Conservation (phyloP, 1,284 basidiomycete species). For the Microbotryum silenes-acaulis region DNA sequence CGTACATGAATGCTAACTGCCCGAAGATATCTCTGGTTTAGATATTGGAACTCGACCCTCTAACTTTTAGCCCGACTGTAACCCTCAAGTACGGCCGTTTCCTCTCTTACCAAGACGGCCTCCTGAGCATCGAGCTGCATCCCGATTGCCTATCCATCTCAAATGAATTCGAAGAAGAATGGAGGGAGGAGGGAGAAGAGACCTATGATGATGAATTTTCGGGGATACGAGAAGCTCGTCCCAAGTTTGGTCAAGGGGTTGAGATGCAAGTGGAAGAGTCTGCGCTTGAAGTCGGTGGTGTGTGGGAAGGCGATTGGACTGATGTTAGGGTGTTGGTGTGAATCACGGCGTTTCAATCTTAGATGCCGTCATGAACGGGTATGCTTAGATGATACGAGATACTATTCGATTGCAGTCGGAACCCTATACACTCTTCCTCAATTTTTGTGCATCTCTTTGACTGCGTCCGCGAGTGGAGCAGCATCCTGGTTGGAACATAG, state of each 20-base stretch:
- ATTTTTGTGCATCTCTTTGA: constrained; percentile 9
- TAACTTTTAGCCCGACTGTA: constrained; percentile 24
- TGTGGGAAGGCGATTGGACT: constrained; percentile 29
- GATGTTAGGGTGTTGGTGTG: constrained; percentile 14
- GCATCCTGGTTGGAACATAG: constrained; percentile 9
- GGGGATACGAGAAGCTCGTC: neutral
- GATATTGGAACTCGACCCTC: constrained; percentile 32
- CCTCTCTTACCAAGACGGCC: neutral
- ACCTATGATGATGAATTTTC: constrained; percentile 1
- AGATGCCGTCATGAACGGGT: no score
- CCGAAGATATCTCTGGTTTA: neutral
- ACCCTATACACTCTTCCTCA: no score
- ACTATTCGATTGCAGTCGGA: no score
- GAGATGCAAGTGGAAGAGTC: neutral
- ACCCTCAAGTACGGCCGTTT: constrained; percentile 30
- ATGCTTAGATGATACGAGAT: no score
- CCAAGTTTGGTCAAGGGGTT: constrained; percentile 27
- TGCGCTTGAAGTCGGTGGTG: constrained; percentile 1
- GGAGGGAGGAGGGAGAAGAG: neutral
- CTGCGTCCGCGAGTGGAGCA: constrained; percentile 12
- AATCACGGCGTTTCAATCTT: no score
- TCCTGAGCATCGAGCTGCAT: constrained; percentile 27
- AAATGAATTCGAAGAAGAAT: neutral
- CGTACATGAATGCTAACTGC: no score
- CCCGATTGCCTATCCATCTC: constrained; percentile 10